A percentile compares a stretch with the other conserved stretches of the same genome.
Conservation (phyloP, 805 yeast species). For the Nakazawaea holstii region DNA sequence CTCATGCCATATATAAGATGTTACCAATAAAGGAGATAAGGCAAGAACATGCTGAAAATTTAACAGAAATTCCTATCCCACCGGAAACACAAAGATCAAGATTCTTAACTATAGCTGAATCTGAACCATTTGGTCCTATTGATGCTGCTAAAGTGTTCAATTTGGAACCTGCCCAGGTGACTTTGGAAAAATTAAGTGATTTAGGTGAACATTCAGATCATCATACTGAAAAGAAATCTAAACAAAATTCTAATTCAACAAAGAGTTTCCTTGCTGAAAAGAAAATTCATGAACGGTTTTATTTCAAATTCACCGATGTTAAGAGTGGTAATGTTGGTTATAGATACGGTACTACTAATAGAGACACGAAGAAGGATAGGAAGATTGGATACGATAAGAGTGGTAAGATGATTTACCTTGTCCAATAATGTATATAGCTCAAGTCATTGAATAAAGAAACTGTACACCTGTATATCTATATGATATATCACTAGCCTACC, state of each 20-base stretch:
- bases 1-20: conserved; percentile 64
- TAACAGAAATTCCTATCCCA: conserved; percentile 93
- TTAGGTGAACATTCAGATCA: conserved; percentile 45
- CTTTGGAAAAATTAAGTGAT: conserved; percentile 64
- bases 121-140: conserved; percentile 91
- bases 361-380: conserved; percentile 88
- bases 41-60: conserved; percentile 53
- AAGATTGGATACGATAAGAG: conserved; percentile 61
- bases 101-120: conserved; percentile 86
- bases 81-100: conserved; percentile 74
- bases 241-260: neutral
- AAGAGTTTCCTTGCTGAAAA: conserved; percentile 41
- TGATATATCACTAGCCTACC: no score
- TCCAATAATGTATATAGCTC: conserved; percentile 18
- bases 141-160: conserved; percentile 87
- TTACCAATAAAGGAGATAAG: conserved; percentile 62
- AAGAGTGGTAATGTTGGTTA: conserved; percentile 75
- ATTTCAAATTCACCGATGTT: conserved; percentile 71
- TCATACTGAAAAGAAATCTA: no score
- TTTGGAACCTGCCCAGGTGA: conserved; percentile 81
- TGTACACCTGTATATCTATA: no score
- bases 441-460: no score
- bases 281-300: conserved; percentile 43
- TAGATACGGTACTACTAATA: conserved; percentile 86
- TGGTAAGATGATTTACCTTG: conserved; percentile 45